Conservation (phyloP, 352 stramenopile species). For the Phytophthora rubi region DNA sequence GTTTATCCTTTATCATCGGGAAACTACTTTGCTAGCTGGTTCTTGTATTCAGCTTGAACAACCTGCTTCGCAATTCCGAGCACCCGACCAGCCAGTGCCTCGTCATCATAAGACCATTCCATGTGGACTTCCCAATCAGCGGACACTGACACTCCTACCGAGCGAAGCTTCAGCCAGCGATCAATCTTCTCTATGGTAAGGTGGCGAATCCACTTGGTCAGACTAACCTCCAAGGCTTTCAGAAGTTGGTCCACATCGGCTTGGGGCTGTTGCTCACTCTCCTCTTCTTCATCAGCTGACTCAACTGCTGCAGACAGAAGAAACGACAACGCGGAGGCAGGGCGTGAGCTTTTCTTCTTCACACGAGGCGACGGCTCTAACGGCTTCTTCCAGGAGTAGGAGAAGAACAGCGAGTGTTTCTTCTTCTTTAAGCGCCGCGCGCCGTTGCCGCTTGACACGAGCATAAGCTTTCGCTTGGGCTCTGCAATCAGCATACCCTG, state of each 20-base stretch:
- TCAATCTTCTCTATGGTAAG: constrained; percentile 64
- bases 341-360: constrained; percentile 77
- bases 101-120: constrained; percentile 87
- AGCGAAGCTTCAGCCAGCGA: constrained; percentile 78
- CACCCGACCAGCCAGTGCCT: constrained; percentile 81
- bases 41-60: constrained; percentile 69
- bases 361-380: constrained; percentile 60
- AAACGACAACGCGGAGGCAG: constrained; percentile 80
- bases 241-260: constrained; percentile 65
- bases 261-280: constrained; percentile 69
- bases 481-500: constrained; percentile 83
- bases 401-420: constrained; percentile 79
- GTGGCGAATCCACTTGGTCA: constrained; percentile 75
- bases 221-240: constrained; percentile 43
- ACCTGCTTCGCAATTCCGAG: constrained; percentile 87
- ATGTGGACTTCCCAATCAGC: constrained; percentile 84
- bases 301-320: constrained; percentile 74
- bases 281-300: constrained; percentile 79
- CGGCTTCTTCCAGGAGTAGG: constrained; percentile 85
- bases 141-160: constrained; percentile 70
- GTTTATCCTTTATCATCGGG: constrained; percentile 16
- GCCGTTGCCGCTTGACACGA: constrained; percentile 71
- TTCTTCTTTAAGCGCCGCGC: constrained; percentile 87
- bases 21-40: constrained; percentile 36
- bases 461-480: constrained; percentile 80